These are phyloP conservation scores for Nannochloropsis granulata DNA, from an alignment of 108 stramenopile species.

Conservation along the genomic window DNA sequence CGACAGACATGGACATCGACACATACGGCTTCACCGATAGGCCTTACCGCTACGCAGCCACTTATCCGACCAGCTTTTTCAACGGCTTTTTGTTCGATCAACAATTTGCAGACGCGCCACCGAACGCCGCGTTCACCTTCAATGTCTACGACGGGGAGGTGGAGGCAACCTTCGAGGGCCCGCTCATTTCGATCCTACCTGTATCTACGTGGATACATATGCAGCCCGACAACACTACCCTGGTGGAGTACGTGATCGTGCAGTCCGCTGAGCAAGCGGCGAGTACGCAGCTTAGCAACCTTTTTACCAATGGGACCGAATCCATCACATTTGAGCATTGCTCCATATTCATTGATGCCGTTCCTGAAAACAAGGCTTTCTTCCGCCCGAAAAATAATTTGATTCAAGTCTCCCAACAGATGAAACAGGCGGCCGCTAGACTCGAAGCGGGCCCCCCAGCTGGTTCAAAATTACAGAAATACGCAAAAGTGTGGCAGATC, in stretches of 20 bases:
- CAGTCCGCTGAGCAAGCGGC: neutral
- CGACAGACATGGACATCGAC: neutral
- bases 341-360: neutral
- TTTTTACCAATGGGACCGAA: neutral
- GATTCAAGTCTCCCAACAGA: neutral
- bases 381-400: neutral
- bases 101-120: neutral
- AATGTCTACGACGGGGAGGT: neutral
- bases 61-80: neutral
- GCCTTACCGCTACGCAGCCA: neutral
- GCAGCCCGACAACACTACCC: neutral
- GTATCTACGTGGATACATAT: neutral
- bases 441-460: neutral
- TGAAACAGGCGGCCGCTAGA: neutral
- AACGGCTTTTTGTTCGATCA: neutral
- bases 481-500: neutral
- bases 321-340: neutral
- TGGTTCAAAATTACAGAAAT: neutral
- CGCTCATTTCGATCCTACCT: neutral
- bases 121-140: neutral
- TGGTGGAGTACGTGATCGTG: neutral
- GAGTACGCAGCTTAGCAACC: neutral
- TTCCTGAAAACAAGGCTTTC: neutral
- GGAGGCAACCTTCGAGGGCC: neutral
- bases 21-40: neutral